Conservation (phyloP, 345 rosid species). For the Melaleuca quinquenervia region DNA sequence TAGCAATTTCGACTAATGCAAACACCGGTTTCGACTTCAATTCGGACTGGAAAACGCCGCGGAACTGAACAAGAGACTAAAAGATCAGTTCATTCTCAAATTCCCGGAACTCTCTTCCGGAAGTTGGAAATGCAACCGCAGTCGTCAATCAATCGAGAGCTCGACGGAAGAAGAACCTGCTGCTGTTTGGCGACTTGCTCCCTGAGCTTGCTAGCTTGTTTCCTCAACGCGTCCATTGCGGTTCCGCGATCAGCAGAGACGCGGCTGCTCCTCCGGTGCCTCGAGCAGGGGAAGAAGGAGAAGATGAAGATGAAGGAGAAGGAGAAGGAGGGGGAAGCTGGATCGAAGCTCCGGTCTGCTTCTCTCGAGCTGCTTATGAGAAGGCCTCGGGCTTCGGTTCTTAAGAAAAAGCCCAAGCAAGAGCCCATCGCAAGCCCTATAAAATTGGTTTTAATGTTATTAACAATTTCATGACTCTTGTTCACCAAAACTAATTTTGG, state of each 20-base stretch:
- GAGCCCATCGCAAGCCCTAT: neutral
- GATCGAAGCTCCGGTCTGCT: neutral
- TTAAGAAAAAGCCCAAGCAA: neutral
- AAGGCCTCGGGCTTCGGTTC: neutral
- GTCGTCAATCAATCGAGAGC: neutral
- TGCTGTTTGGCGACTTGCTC: conserved; percentile 98
- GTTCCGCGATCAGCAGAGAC: neutral
- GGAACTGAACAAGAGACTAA: neutral
- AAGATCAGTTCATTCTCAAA: neutral
- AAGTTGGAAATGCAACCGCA: neutral
- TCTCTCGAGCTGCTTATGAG: neutral
- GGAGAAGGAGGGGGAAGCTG: neutral
- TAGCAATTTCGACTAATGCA: neutral
- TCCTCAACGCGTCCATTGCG: conserved; percentile 77
- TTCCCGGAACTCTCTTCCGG: neutral
- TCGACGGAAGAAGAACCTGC: conserved; percentile 18
- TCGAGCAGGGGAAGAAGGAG: neutral
- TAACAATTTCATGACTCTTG: too few relatives aligned
- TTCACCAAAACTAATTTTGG: too few relatives aligned
- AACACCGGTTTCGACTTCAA: neutral
- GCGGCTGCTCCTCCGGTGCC: neutral
- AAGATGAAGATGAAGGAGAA: neutral
- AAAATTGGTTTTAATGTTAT: neutral
- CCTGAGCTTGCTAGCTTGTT: conserved; percentile 85
- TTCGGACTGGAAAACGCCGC: neutral